Percentiles rank a stretch among this genome's conserved stretches.
Conservation (phyloP, 2,329 filamentous ascomycete genomes). For the Colletotrichum lentis region DNA sequence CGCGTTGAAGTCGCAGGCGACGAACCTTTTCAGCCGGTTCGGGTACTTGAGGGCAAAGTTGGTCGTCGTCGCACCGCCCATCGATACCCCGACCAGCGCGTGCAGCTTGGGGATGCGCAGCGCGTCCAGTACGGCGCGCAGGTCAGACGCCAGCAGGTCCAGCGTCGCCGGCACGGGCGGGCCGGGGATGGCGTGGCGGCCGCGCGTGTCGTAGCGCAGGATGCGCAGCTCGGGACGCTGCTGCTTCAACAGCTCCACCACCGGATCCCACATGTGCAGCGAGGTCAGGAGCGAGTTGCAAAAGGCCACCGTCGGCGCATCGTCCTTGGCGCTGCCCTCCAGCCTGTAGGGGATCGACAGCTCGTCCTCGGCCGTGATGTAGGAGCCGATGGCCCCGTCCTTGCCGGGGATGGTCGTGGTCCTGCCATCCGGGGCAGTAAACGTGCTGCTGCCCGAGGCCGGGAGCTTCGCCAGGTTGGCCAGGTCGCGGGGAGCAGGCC, state of each 20-base stretch:
- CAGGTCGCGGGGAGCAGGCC: constrained; percentile 75
- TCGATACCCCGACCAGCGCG: constrained; percentile 77
- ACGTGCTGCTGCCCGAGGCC: constrained; percentile 57
- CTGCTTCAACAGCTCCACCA: constrained; percentile 69
- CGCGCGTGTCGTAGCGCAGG: constrained; percentile 80
- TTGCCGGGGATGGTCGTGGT: constrained; percentile 59
- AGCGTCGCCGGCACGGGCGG: constrained; percentile 64
- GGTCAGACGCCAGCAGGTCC: constrained; percentile 72
- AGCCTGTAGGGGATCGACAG: constrained; percentile 76
- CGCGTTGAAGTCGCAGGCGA: constrained; percentile 82
- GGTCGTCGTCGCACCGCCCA: constrained; percentile 81
- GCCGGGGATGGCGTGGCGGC: constrained; percentile 63
- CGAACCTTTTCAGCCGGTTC: constrained; percentile 64
- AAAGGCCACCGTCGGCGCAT: constrained; percentile 77
- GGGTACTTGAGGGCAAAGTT: constrained; percentile 76
- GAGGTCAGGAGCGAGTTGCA: constrained; percentile 83
- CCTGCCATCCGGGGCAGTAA: constrained; percentile 65
- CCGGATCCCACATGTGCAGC: constrained; percentile 81
- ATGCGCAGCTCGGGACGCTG: constrained; percentile 73
- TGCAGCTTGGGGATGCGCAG: constrained; percentile 74
- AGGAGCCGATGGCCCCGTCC: constrained; percentile 69
- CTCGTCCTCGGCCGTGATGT: constrained; percentile 72
- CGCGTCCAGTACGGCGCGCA: constrained; percentile 71
- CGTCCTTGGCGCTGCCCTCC: constrained; percentile 72
- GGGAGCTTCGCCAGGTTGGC: constrained; percentile 61